Evolutionary conservation across 495 filamentous ascomycete species (phyloP), one percentile per base, ranked within the genome.

Genomic region (Penicillium antarcticum): DNA sequence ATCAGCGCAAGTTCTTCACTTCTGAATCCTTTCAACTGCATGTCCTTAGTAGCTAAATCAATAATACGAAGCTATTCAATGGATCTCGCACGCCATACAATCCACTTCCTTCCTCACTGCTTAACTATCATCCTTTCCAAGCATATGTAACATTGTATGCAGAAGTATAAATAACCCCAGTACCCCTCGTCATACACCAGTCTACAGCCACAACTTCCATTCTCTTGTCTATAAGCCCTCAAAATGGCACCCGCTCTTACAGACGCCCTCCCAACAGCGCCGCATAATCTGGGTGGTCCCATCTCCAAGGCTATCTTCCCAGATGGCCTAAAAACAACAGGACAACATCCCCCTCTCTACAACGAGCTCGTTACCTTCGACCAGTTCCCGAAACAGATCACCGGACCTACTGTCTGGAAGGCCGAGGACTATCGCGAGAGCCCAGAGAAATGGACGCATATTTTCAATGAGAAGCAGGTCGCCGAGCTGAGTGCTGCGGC

Each of bases 361-460:
- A 72, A 83, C 29, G 62, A 75, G 16, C 66, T 94, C n/a, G 66
- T 66, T 31, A 81, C 86, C 1, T 94, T 90, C 65, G 74, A 78
- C 1, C 73, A 73, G 32, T 92, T 91, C 61, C 88, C 89, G 11
- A 78, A 80, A 32, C 66, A 82, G 35, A 89, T 92, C 57, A 75
- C 79, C 23, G 88, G 87, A 10, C 80, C 80, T 4, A 91, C 87
- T 0, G 86, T 89, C 42, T 94, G 89, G 89, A 75, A 80, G 53
- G 71, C 80, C 0, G 81, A 86, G 21, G 86, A 91, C 24, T 91
- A 86, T 60, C 70, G 67, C 40, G 62, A 81, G 51, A 75, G 84
- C 57, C 85, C 87, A 0, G 84, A 89, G 61, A 76, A 79, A 58
- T 92, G 89, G 89, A 80, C 84, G 1, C 87, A 91, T 62, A 66